Evolutionary conservation across 352 stramenopile genomes (phyloP), one percentile per base, ranked within the genome.

Genomic region (Blastocystis hominis): DNA sequence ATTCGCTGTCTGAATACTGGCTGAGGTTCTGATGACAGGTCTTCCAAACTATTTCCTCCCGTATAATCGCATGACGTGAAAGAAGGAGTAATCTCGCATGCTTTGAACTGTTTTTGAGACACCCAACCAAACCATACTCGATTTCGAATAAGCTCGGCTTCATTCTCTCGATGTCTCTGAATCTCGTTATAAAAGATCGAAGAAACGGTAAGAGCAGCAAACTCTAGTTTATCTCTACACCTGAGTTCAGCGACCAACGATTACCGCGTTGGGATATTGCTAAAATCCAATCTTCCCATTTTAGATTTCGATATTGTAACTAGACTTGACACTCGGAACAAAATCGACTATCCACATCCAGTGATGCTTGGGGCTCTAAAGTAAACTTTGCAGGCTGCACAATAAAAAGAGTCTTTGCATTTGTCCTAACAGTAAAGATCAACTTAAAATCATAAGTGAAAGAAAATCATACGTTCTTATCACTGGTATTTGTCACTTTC

Each of bases 151-250:
- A 84, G 17, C 2, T 84, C 72, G 7, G 34, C 50, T 53, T n/a
- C 17, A 38, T 84, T 53, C n/a, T 64, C 30, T 17, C 10, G 46
- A n/a, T 15, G 17, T 7, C 68, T 84, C 2, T 63, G 13, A 20
- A 64, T 24, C 38, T 64, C 53, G 34, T 84, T 53, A 3, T 24
- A 34, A 34, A 84, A 68, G 38, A 84, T 44, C 36, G 30, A 17
- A 20, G 72, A 84, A 46, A 68, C 72, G 46, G 34, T n/a, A 47
- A 84, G 59, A 13, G 72, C 72, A 44, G 42, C 36, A 53, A 84
- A 64, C 56, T 84, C 72, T 24, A 84, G 20, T 53, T 84, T 84
- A 53, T 84, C 72, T 44, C 72, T 84, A 40, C 1, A 53, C 3
- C n/a, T 64, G 30, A 84, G n/a, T 1, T 20, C 9, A n/a, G 1